Percentiles rank a stretch among this genome's conserved stretches.
phyloP scores from a whole-genome alignment of 78 protist species.

The Dictyostelium intermedium region DNA sequence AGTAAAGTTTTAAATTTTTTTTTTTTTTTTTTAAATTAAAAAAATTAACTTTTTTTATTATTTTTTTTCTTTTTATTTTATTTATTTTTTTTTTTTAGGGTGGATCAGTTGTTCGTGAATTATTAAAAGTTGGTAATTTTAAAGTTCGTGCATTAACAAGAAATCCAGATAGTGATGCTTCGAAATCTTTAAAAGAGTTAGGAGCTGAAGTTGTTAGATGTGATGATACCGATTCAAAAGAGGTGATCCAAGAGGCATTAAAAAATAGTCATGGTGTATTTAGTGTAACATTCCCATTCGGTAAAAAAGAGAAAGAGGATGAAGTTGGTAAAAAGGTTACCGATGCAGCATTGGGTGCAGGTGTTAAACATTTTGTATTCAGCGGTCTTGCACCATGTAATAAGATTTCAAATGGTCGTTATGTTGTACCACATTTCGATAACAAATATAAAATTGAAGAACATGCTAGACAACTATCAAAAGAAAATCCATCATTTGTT shows the following conservation, averaged over 20 bases:
- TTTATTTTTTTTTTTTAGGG: neutral
- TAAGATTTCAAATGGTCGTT: neutral
- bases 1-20: neutral
- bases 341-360: constrained; percentile 5
- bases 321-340: neutral
- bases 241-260: too few species aligned
- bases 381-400: neutral
- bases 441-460: neutral
- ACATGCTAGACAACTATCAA: neutral
- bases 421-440: neutral
- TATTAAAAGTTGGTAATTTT: neutral
- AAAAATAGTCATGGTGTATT: too few species aligned
- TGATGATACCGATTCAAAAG: too few species aligned
- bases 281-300: neutral
- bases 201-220: too few species aligned
- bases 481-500: neutral
- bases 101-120: neutral
- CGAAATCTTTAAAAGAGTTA: too few species aligned
- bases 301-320: neutral
- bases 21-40: too few species aligned
- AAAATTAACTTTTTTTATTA: too few species aligned
- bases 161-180: too few species aligned
- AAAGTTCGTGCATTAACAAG: too few species aligned
- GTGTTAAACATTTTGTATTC: constrained; percentile 19
- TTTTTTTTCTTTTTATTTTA: too few species aligned